These are phyloP conservation scores for Tieghemostelium lacteum DNA, from an alignment of 78 protist species.

Conservation along the genomic window DNA sequence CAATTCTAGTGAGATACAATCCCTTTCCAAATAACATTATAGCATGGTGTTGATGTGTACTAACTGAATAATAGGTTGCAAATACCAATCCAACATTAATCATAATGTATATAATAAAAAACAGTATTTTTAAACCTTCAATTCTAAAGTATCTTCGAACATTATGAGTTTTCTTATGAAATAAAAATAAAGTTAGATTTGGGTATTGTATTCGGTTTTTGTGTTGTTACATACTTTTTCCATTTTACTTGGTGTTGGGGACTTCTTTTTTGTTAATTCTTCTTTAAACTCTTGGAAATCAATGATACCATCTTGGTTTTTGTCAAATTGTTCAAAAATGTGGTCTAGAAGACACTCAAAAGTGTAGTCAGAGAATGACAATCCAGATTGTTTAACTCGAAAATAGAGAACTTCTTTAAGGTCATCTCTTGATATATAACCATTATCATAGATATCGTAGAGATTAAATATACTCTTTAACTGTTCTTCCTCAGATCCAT, in stretches of 20 bases:
- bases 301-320: constrained; percentile 38
- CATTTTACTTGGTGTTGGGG: neutral
- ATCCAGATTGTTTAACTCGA: constrained; percentile 38
- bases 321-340: constrained; percentile 67
- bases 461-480: constrained; percentile 31
- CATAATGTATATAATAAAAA: neutral
- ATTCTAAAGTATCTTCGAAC: constrained; percentile 44
- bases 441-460: constrained; percentile 43
- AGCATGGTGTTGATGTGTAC: neutral
- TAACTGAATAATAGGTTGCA: neutral
- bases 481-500: constrained; percentile 42
- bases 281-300: constrained; percentile 42
- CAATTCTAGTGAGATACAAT: constrained; percentile 37
- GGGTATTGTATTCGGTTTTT: neutral
- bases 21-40: constrained; percentile 27
- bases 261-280: constrained; percentile 1
- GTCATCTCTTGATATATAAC: constrained; percentile 41
- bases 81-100: constrained; percentile 8
- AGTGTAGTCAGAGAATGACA: constrained; percentile 30
- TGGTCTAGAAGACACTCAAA: constrained; percentile 43
- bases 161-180: constrained; percentile 1
- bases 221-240: neutral
- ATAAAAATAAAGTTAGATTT: neutral
- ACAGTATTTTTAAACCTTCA: constrained; percentile 47
- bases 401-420: constrained; percentile 15